Evolutionary conservation across 306 rosid genomes (phyloP), one percentile per base, ranked within the genome.

Genomic region (Astragalus membranaceus): DNA sequence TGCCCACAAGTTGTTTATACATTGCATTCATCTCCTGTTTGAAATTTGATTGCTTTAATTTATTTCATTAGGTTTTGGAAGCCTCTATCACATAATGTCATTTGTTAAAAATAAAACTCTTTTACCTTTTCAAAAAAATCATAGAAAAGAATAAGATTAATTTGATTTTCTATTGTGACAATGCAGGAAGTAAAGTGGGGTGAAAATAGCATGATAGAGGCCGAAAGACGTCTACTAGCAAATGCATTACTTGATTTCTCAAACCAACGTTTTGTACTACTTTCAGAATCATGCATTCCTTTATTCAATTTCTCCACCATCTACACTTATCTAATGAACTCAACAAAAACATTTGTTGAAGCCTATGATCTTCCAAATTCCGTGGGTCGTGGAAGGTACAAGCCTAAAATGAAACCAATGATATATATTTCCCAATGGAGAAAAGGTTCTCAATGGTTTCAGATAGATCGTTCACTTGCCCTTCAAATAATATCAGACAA

Each of bases 261-360:
- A 0, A 94, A 91, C 79, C 81, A 88, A 73, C 87, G 92, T 37
- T 94, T 94, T 50, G 81, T 91, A 11, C 83, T 88, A 0, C 90
- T 94, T 62, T 94, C 99, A 7, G 98, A 94, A 15, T 60, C 98
- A 30, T 94, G 98, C 90, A 94, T 94, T 17, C 98, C 98, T 42
- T 30, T 94, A 1, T 87, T 84, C 70, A 94, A 94, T 44, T 94
- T 94, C 84, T 42, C 85, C 6, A 87, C n/a, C n/a, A n/a, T n/a
- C n/a, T n/a, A n/a, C n/a, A n/a, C n/a, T n/a, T n/a, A n/a, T n/a
- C n/a, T n/a, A 88, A 78, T 85, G 73, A 63, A 46, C 85, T 82
- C 97, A 5, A 67, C 36, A 6, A 2, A 85, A 8, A 78, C 51
- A 26, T 94, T 86, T 32, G 88, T 94, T 3, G 95, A 87, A 69